Evolutionary conservation across 1,139 yeast species (phyloP).

Genomic region (Suhomyces bokatorum): DNA sequence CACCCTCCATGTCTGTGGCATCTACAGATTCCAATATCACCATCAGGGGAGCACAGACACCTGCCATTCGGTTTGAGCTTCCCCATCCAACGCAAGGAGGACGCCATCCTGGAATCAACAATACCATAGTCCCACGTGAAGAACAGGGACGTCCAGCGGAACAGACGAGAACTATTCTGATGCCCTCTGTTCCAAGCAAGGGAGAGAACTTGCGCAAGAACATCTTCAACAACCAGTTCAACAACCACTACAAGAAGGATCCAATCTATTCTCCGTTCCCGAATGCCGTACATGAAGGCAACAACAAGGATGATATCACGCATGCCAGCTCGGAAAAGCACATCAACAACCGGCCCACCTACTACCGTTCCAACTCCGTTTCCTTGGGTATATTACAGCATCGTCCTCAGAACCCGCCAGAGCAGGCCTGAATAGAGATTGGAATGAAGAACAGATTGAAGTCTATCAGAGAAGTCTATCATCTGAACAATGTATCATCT

Average conservation of each 20-base stretch:
- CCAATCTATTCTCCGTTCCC: conserved; percentile 43
- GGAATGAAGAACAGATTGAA: too few species aligned
- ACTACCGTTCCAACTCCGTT: conserved; percentile 43
- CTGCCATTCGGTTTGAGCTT: conserved; percentile 2
- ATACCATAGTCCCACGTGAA: neutral
- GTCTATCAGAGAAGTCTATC: too few species aligned
- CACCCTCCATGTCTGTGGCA: conserved; percentile 14
- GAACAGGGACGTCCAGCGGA: neutral
- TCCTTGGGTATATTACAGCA: conserved; percentile 44
- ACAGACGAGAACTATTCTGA: neutral
- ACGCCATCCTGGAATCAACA: neutral
- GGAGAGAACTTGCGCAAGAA: conserved; percentile 6
- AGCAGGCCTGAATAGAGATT: too few species aligned
- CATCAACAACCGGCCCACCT: conserved; percentile 28
- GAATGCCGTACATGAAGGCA: conserved; percentile 40
- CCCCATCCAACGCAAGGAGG: neutral
- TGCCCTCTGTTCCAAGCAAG: neutral
- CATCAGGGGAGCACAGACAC: conserved; percentile 11
- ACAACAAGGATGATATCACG: conserved; percentile 31
- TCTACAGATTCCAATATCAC: conserved; percentile 26
- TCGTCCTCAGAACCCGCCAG: conserved; percentile 7
- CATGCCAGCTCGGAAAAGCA: conserved; percentile 24
- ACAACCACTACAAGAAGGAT: conserved; percentile 50
- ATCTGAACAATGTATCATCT: too few species aligned
- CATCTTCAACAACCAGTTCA: conserved; percentile 25